phyloP scores from a whole-genome alignment of 129 eudicot species.

The Flaveria sonorensis region DNA sequence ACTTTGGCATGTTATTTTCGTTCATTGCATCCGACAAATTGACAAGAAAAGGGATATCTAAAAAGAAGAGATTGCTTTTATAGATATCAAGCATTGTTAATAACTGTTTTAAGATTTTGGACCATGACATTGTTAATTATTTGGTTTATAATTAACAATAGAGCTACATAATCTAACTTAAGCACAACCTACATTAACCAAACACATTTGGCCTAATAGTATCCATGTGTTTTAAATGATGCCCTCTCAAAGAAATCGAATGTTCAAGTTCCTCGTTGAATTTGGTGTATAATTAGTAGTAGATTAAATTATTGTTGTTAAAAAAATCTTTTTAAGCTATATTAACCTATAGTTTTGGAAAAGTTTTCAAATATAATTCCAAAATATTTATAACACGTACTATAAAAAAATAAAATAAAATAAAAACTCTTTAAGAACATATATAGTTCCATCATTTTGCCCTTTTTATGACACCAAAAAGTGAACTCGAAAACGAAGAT shows the following conservation, averaged over 20 bases:
- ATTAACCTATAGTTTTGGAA: neutral
- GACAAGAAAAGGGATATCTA: constrained; percentile 45
- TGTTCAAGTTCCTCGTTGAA: too few species aligned
- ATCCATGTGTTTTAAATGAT: too few species aligned
- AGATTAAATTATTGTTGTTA: too few species aligned
- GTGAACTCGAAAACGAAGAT: constrained; percentile 16
- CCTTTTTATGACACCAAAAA: constrained; percentile 6
- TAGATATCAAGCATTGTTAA: constrained; percentile 35
- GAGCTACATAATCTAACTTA: too few species aligned
- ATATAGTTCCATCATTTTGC: neutral
- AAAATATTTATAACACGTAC: too few species aligned
- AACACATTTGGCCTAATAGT: too few species aligned
- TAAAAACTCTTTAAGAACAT: too few species aligned
- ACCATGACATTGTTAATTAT: constrained; percentile 22
- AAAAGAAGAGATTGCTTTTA: constrained; percentile 42
- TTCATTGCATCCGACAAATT: constrained; percentile 50
- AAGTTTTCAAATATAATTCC: neutral
- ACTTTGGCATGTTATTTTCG: constrained; percentile 39
- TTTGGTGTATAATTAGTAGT: too few species aligned
- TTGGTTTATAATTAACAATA: too few species aligned
- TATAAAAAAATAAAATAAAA: neutral
- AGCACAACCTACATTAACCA: too few species aligned
- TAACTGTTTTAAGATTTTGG: constrained; percentile 39
- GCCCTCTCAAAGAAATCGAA: too few species aligned
- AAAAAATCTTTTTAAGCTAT: neutral